A percentile compares a stretch with the other conserved stretches of the same genome.
phyloP scores from a whole-genome alignment of 1,284 basidiomycete genomes.

The Austropuccinia psidii region DNA sequence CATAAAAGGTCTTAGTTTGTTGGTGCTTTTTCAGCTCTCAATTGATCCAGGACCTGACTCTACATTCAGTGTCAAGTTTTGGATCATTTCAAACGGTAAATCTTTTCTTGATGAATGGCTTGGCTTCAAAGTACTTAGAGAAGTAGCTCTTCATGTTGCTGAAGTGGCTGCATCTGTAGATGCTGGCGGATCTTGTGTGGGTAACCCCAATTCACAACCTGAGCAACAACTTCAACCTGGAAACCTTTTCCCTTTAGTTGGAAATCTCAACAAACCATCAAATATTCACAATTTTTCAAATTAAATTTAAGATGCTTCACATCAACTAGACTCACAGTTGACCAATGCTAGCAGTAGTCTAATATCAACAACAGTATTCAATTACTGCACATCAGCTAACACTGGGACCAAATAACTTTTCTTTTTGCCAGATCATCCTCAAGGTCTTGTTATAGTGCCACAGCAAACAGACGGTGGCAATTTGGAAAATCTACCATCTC shows the following conservation, averaged over 20 bases:
- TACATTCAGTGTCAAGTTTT: constrained; percentile 77
- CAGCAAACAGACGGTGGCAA: constrained; percentile 1
- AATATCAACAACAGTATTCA: background rate
- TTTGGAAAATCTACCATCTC: too few relatives aligned
- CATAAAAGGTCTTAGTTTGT: constrained; percentile 65
- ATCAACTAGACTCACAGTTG: background rate
- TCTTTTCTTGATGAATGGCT: constrained; percentile 81
- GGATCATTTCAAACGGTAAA: constrained; percentile 83
- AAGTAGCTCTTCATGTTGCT: constrained; percentile 73
- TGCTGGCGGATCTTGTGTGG: background rate
- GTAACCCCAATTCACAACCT: background rate
- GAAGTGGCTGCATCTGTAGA: constrained; percentile 79
- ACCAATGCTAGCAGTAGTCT: background rate
- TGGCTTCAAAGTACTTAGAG: constrained; percentile 71
- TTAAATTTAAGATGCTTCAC: background rate
- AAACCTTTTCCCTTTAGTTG: background rate
- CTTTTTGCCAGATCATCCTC: constrained; percentile 8
- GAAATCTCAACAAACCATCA: background rate
- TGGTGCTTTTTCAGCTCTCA: constrained; percentile 86
- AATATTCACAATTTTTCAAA: background rate
- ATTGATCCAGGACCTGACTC: constrained; percentile 77
- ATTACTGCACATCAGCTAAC: background rate
- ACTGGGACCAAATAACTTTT: background rate
- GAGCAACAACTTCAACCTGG: background rate
- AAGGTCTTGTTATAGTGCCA: constrained; percentile 4